Conservation (phyloP, 1,284 basidiomycete species). For the Austroboletus olivaceoglutinosus region DNA sequence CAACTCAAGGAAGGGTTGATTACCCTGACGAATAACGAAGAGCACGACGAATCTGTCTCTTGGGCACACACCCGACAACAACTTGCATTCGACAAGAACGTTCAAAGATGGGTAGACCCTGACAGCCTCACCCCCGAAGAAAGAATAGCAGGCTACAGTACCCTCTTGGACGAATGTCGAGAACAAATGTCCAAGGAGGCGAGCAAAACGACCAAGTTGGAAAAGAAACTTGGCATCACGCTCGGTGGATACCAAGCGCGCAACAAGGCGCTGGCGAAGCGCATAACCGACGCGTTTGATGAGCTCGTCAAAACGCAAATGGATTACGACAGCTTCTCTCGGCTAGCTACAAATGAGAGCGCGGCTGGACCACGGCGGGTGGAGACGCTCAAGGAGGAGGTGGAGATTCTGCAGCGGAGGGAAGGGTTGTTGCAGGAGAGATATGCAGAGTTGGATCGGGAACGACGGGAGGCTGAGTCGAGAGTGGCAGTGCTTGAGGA, state of each 20-base stretch:
- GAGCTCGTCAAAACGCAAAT: constrained; percentile 66
- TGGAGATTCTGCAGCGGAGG: constrained; percentile 71
- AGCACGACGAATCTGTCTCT: constrained; percentile 53
- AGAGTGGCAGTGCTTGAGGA: constrained; percentile 69
- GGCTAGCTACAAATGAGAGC: constrained; percentile 69
- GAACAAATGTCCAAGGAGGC: constrained; percentile 84
- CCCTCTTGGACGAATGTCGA: constrained; percentile 62
- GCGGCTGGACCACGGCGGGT: constrained; percentile 75
- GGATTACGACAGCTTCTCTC: constrained; percentile 77
- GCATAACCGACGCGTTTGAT: constrained; percentile 66
- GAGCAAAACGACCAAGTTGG: constrained; percentile 77
- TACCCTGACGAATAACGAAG: constrained; percentile 59
- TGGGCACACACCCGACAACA: constrained; percentile 67
- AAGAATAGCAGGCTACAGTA: constrained; percentile 63
- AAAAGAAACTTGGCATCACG: constrained; percentile 88
- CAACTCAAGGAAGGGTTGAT: constrained; percentile 76
- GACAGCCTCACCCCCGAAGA: constrained; percentile 54
- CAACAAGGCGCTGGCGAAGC: constrained; percentile 65
- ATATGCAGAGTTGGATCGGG: constrained; percentile 79
- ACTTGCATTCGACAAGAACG: constrained; percentile 61
- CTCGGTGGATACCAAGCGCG: constrained; percentile 91
- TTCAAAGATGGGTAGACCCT: constrained; percentile 69
- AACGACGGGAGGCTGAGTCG: constrained; percentile 63
- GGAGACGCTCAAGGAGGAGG: constrained; percentile 78
- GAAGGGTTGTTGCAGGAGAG: constrained; percentile 76